Evolutionary conservation across 768 basidiomycete species (phyloP).

Genomic region (Pulveroboletus sp.): DNA sequence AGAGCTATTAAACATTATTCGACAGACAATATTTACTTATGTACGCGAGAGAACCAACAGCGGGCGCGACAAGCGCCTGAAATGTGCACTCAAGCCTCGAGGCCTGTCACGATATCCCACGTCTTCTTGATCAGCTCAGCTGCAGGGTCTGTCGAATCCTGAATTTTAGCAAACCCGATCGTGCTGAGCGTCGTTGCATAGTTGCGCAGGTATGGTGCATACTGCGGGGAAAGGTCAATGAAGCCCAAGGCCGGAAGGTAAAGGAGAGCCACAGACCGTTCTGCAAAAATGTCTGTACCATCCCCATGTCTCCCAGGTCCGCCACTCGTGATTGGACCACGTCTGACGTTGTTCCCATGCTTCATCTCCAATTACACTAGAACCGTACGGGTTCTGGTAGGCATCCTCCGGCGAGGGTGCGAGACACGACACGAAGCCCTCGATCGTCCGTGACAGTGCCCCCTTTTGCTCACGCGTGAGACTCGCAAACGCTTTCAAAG

Average conservation of each 20-base stretch:
- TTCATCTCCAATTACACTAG: slow-evolving; percentile 57
- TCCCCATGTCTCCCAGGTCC: slow-evolving; percentile 83
- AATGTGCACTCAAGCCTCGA: slow-evolving; percentile 35
- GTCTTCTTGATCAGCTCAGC: slow-evolving; percentile 59
- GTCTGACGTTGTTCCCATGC: slow-evolving; percentile 69
- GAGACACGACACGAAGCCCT: slow-evolving; percentile 71
- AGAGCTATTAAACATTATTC: slow-evolving; percentile 13
- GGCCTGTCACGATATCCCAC: slow-evolving; percentile 71
- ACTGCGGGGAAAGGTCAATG: slow-evolving; percentile 40
- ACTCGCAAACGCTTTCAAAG: slow-evolving; percentile 71
- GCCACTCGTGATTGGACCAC: slow-evolving; percentile 79
- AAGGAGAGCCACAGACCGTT: slow-evolving; percentile 49
- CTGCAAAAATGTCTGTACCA: slow-evolving; percentile 92
- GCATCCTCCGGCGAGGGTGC: slow-evolving; percentile 40
- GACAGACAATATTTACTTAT: background rate
- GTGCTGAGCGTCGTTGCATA: slow-evolving; percentile 69
- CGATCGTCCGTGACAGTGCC: slow-evolving; percentile 67
- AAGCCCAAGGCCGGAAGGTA: background rate
- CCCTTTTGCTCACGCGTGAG: slow-evolving; percentile 75
- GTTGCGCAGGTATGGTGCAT: slow-evolving; percentile 74
- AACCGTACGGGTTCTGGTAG: slow-evolving; percentile 50
- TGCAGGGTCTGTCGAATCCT: slow-evolving; percentile 54
- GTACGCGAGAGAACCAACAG: slow-evolving; percentile 2
- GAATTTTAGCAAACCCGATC: slow-evolving; percentile 65
- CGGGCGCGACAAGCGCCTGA: too few species aligned